Base-by-base conservation (phyloP, 228 moss, liverwort and hornwort species). In the Sphagnum fallax region DNA sequence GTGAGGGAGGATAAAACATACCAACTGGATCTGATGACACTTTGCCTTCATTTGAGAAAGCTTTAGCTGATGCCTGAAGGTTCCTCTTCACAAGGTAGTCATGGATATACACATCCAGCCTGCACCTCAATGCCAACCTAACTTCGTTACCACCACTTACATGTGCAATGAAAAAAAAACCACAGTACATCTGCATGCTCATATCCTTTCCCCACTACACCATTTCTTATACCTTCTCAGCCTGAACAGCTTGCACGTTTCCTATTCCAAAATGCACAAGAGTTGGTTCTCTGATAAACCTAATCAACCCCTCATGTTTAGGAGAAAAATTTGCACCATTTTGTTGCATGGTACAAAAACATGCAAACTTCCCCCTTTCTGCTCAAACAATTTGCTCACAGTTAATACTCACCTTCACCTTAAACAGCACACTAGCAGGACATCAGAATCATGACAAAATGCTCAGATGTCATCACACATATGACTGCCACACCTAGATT, bases 41-140 rank as follows among this genome's bases (percentile, higher is more conserved):
- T 76, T 98, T 98, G 70, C 97, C 97, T 77, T 98, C 97, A 70
- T 78, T 93, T 80, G 93, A 63, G 73, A 93, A 98, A 4, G 97
- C 90, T 76, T 98, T 98, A 4, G 97, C 97, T 16, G 97, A 98
- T 48, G 88, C 85, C 71, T 91, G 93, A 53, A 98, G 90, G 82
- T 98, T 98, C 74, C 91, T 84, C 79, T 98, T 98, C 75, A 89
- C 87, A 12, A 98, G 91, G 76, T 98, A 98, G 80, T 98, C 97
- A 74, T 98, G 91, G 69, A 98, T 98, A 66, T 98, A 98, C 64
- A 98, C 97, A 82, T 98, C 97, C 77, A 98, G 85, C 97, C 97
- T 98, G 88, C 77, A 69, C 14, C 65, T 65, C 59, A 14, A 63
- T 53, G 53, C 10, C 70, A 61, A 13, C 5, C 61, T 8, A 62